Base-by-base conservation (phyloP, 768 basidiomycete genomes). In the Pleurotus giganteus region DNA sequence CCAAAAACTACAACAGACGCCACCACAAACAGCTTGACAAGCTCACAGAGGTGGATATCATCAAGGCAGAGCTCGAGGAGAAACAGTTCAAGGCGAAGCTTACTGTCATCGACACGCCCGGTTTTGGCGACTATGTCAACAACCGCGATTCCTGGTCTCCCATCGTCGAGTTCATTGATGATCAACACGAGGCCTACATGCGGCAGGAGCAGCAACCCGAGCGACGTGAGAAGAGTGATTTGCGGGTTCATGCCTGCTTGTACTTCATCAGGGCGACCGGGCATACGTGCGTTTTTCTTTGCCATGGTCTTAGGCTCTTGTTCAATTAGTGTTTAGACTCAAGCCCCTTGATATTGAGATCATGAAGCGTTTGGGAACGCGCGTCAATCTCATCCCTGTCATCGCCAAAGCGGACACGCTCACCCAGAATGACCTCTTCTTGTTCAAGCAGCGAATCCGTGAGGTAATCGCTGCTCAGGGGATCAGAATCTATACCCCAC, bases 81-180 rank as follows among this genome's bases (percentile, higher is more conserved):
- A 93, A 95, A 70, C 90, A 93, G 68, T 98, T 98, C 86, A 96
- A 94, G 73, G 95, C 98, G 80, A 98, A 98, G 80, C 85, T 99
- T 60, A 95, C 91, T 15, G 97, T 98, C 69, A 96, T 99, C 61
- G 97, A 99, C 73, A 98, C 96, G 9, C 97, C 97, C 53, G 97
- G 97, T 26, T 99, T 98, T 60, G 97, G 97, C 32, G 97, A 99
- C 88, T 98, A 98, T 66, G 96, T 99, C 76, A 99, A 99, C 91
- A 99, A 99, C 83, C 85, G 93, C 54, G 97, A 98, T 72, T 95
- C 93, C 17, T 99, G 97, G 97, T 81, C 84, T 26, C 97, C 97
- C 52, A 98, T 99, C 62, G 88, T 99, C 68, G 96, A 99, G 72
- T 98, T 98, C 72, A 94, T 97, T 61, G 91, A 94, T 69, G 92